Evolutionary conservation across 495 filamentous ascomycete species (phyloP).

Genomic region (Apiosordaria backusii): DNA sequence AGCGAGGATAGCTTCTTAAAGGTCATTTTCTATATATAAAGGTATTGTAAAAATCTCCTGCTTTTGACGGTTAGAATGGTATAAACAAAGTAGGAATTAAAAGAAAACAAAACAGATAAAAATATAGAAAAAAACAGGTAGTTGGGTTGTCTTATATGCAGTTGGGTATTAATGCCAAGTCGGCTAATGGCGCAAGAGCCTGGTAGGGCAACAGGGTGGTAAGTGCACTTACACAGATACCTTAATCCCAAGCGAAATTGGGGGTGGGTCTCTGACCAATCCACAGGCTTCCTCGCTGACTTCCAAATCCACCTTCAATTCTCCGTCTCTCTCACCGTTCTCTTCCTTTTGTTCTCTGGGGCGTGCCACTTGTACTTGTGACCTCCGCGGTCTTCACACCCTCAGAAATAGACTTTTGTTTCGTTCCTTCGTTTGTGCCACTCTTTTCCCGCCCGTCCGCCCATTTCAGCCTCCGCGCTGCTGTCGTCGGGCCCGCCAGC

Average conservation of each 20-base stretch:
- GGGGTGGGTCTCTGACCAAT: conserved; percentile 26
- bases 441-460: not conserved
- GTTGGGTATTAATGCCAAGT: too few species aligned
- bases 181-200: too few species aligned
- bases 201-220: too few species aligned
- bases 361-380: not conserved
- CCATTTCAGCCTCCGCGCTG: conserved; percentile 9
- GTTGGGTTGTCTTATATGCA: too few species aligned
- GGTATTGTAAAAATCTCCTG: too few species aligned
- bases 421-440: conserved; percentile 7
- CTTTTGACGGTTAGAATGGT: too few species aligned
- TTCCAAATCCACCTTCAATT: conserved; percentile 19
- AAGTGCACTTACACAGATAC: conserved; percentile 20
- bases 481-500: conserved; percentile 8
- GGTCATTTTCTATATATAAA: too few species aligned
- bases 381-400: conserved; percentile 7
- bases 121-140: too few species aligned
- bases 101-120: too few species aligned
- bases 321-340: conserved; percentile 18
- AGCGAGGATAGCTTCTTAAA: too few species aligned
- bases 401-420: conserved; percentile 9
- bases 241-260: conserved; percentile 40
- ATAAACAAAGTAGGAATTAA: too few species aligned
- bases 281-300: conserved; percentile 16
- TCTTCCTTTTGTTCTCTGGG: conserved; percentile 13